Conservation (phyloP, 2,329 filamentous ascomycete genomes). For the Hymenoscyphus fructigenus region DNA sequence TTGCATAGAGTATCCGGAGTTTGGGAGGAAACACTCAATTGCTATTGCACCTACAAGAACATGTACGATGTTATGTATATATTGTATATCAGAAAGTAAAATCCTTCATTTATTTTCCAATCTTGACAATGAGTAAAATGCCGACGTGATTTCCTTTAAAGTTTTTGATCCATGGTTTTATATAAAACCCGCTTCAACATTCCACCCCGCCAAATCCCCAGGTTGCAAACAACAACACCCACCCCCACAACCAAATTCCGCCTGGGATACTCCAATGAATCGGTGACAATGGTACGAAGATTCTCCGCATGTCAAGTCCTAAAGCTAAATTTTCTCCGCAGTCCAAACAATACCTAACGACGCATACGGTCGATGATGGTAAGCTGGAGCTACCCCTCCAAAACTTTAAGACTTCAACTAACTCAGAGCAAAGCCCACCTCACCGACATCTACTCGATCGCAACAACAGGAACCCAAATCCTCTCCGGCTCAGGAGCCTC, state of each 20-base stretch:
- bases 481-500: constrained; percentile 85
- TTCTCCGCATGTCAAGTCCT: constrained; percentile 7
- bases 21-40: constrained; percentile 9
- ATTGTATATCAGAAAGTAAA: neutral
- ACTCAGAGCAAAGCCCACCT: constrained; percentile 62
- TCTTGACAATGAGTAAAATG: neutral
- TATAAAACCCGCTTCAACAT: neutral
- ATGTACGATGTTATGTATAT: constrained; percentile 2
- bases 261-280: constrained; percentile 17
- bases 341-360: constrained; percentile 98
- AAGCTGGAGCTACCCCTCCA: constrained; percentile 35
- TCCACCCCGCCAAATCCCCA: constrained; percentile 23
- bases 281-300: constrained; percentile 35
- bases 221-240: constrained; percentile 14
- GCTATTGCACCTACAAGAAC: neutral
- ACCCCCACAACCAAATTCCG: constrained; percentile 13
- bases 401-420: constrained; percentile 21
- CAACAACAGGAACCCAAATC: constrained; percentile 69
- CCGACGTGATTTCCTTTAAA: neutral
- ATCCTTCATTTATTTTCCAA: neutral
- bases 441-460: constrained; percentile 81
- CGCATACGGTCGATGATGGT: constrained; percentile 88
- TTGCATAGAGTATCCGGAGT: constrained; percentile 29
- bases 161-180: neutral
- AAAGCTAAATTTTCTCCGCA: constrained; percentile 41